Percentiles rank a stretch among this genome's conserved stretches.
phyloP scores from a whole-genome alignment of 108 stramenopile species.

The Cyclotella cryptica region DNA sequence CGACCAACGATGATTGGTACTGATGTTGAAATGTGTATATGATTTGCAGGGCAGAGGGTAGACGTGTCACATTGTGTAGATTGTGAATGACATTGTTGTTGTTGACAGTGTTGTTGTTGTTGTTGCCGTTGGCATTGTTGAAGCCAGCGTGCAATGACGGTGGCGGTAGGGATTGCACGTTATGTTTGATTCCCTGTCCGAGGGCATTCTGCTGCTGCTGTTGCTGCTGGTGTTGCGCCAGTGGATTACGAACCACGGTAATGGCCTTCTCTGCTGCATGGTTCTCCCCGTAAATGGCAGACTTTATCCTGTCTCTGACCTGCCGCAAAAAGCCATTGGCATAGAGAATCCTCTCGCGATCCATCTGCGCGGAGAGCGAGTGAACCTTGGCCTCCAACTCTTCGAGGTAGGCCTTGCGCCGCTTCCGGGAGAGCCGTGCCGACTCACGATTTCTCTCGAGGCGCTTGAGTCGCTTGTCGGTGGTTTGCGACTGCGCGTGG shows the following conservation, averaged over 20 bases:
- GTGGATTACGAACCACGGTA: too few relatives aligned
- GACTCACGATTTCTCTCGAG: slow-evolving; percentile 96
- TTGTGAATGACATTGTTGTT: slow-evolving; percentile 1
- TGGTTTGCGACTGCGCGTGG: neutral
- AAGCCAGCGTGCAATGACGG: neutral
- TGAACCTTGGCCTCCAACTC: slow-evolving; percentile 88
- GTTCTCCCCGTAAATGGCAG: slow-evolving; percentile 6
- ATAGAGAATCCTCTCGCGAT: slow-evolving; percentile 78
- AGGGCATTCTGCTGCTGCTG: slow-evolving; percentile 25
- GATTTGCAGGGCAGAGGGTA: slow-evolving; percentile 51
- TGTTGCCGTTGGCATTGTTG: too few relatives aligned
- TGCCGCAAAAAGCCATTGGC: slow-evolving; percentile 43
- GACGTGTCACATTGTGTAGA: neutral
- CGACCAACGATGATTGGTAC: slow-evolving; percentile 77
- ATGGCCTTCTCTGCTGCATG: too few relatives aligned
- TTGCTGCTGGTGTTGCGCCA: neutral
- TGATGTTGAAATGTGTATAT: slow-evolving; percentile 72
- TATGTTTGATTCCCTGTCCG: neutral
- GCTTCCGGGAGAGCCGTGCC: slow-evolving; percentile 88
- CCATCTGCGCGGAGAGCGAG: slow-evolving; percentile 73
- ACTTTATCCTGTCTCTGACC: slow-evolving; percentile 47
- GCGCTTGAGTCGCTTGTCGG: slow-evolving; percentile 73
- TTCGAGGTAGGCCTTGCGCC: slow-evolving; percentile 96
- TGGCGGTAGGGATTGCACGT: neutral
- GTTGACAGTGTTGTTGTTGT: neutral